Base-by-base conservation (phyloP, 305 asterid species). In the Petunia hybrid region DNA sequence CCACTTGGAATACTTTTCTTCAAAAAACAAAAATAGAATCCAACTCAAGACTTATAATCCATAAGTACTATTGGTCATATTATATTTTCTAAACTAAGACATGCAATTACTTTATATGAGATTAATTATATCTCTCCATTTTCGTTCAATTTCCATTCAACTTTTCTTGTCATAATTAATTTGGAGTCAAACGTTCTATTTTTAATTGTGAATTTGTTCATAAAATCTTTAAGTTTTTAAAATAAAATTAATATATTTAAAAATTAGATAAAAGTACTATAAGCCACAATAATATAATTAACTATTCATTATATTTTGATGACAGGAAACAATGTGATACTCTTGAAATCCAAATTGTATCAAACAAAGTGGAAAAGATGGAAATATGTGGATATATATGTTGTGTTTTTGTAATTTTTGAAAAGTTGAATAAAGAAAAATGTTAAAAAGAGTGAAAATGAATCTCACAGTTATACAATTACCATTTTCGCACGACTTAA, bases 1-100 rank as follows among this genome's bases (percentile, higher is more conserved):
- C 77, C 77, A 71, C 45, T 71, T 71, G 45, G 6, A 31, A 46
- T 71, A 45, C 48, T 70, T 70, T 70, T 45, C 40, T 16, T 68
- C 12, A 14, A 6, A 16, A 4, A 56, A 14, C 2, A 13, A 14
- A 56, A 55, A 53, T 3, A 56, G 16, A 56, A 4, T 56, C 6
- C 4, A 56, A 56, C 61, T 56, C 3, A 16, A 6, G n/a, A 59
- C 36, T 16, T 59, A n/a, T n/a, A n/a, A n/a, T 2, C 10, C 64
- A 6, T 59, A 59, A 59, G 36, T 6, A 5, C 63, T 14, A 67
- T 41, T 41, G 13, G 42, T 10, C 1, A n/a, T 43, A 68, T 10
- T 1, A n/a, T 43, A 68, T 43, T 68, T 68, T 42, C 55, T 9
- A n/a, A 42, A 39, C 9, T 41, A 9, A 68, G 4, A 8, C 8